Evolutionary conservation across 495 filamentous ascomycete species (phyloP), one percentile per base, ranked within the genome.

Genomic region (Annulohypoxylon bovei): DNA sequence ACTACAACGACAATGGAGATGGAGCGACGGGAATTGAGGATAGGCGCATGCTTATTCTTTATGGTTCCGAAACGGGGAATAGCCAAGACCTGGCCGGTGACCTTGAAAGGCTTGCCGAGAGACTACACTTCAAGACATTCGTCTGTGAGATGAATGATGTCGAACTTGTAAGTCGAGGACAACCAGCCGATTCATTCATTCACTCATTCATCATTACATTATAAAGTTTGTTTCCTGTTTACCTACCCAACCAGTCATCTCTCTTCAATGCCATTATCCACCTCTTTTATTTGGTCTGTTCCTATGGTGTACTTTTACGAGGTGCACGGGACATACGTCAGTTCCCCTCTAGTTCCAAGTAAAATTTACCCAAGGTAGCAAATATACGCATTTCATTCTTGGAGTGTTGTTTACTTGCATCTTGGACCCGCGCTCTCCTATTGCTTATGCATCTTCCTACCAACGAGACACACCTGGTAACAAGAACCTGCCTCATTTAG

Each of bases 51-150:
- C 85, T 97, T 54, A 84, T 99, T 40, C 87, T 97, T 39, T 98
- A 97, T 82, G 96, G 93, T 30, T 93, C 94, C 16, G 96, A 99
- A 80, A 97, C 94, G 0, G 95, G 96, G 44, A 98, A 94, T 73
- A 89, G 92, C 35, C 90, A 95, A 74, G 95, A 98, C 70, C 87
- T 93, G 44, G 94, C 96, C 3, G 88, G 91, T 64, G 93, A 98
- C 80, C 79, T 98, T 56, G 92, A 90, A 18, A 84, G 88, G 23
- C 70, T 91, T 70, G 78, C 86, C 8, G 87, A 93, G 78, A 86
- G 94, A 8, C 82, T 97, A 23, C 92, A 88, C 73, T 97, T 97
- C 76, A 73, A 82, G 55, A 91, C 92, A 5, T 82, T 86, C 46
- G 89, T 96, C 20, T 83, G 87, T 37, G 91, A 93, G 71, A 85